phyloP scores from a whole-genome alignment of 2,329 filamentous ascomycete species.

The Fusarium chuoi region DNA sequence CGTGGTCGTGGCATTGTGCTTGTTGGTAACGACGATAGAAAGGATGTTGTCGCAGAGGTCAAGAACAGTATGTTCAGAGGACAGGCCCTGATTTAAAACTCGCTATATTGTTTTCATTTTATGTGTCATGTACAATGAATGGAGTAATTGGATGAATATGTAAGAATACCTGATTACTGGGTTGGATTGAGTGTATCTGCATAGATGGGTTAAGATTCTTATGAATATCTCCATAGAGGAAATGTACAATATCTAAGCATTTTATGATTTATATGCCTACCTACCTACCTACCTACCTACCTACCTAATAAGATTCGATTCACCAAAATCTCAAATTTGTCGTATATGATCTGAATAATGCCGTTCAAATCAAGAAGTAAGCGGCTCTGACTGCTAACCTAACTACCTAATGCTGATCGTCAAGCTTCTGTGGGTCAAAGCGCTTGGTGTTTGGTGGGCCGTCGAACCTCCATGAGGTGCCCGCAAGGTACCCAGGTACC shows the following conservation, averaged over 20 bases:
- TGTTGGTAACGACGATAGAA: slow-evolving; percentile 87
- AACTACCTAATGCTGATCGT: not conserved
- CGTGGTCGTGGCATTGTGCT: slow-evolving; percentile 90
- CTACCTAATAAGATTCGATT: not conserved
- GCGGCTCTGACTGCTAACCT: not conserved
- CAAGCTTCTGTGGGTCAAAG: slow-evolving; percentile 25
- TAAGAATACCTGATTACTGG: slow-evolving; percentile 18
- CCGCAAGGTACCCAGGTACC: not conserved
- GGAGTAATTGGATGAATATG: slow-evolving; percentile 25
- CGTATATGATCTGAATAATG: not conserved
- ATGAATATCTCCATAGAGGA: slow-evolving; percentile 23
- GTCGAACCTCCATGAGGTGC: not conserved
- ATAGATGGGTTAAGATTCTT: slow-evolving; percentile 7
- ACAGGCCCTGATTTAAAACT: slow-evolving; percentile 74
- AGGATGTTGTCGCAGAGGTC: slow-evolving; percentile 91
- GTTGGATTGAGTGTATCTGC: slow-evolving; percentile 5
- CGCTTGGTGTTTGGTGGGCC: slow-evolving; percentile 33
- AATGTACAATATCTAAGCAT: slow-evolving; percentile 1
- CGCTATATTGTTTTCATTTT: slow-evolving; percentile 1
- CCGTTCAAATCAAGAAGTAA: not conserved
- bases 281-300: too few relatives aligned
- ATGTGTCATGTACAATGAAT: slow-evolving; percentile 38
- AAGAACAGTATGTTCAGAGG: slow-evolving; percentile 89
- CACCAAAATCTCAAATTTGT: not conserved
- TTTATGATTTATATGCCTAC: not conserved